Evolutionary conservation across 1,284 basidiomycete genomes (phyloP).

Genomic region (Hemileccinum hortonii): DNA sequence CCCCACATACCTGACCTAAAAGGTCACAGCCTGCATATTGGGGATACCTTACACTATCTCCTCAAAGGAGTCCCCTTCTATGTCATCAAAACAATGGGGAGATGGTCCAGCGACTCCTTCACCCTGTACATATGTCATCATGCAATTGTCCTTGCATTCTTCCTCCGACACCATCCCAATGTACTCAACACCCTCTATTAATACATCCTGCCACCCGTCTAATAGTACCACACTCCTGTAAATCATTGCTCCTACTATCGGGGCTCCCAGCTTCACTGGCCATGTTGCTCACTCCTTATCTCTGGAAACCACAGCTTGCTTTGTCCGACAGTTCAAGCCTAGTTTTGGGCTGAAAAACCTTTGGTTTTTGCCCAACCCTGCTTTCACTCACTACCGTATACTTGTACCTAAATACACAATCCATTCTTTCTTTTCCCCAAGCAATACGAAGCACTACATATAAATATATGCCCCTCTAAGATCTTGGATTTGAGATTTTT

Average conservation of each 20-base stretch:
- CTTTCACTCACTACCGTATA: no score
- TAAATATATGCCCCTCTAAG: no score
- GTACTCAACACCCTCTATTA: neutral
- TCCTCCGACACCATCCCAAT: neutral
- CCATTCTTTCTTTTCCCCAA: no score
- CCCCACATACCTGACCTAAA: neutral
- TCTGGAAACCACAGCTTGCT: no score
- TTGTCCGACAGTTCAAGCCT: no score
- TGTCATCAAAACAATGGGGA: constrained; percentile 4
- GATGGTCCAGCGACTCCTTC: neutral
- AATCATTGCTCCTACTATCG: neutral
- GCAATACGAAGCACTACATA: no score
- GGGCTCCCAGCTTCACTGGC: neutral
- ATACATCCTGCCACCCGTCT: neutral
- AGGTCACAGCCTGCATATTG: constrained; percentile 7
- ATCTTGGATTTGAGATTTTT: no score
- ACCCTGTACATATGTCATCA: neutral
- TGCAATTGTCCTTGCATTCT: neutral
- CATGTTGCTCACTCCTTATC: neutral
- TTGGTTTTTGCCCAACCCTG: no score
- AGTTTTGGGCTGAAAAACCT: no score
- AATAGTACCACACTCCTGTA: neutral
- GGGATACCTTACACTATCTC: constrained; percentile 2
- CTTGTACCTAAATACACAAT: no score
- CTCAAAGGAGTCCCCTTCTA: constrained; percentile 2